These are phyloP conservation scores for Plasmopara muralis DNA, from an alignment of 352 stramenopile genomes.

Conservation along the genomic window DNA sequence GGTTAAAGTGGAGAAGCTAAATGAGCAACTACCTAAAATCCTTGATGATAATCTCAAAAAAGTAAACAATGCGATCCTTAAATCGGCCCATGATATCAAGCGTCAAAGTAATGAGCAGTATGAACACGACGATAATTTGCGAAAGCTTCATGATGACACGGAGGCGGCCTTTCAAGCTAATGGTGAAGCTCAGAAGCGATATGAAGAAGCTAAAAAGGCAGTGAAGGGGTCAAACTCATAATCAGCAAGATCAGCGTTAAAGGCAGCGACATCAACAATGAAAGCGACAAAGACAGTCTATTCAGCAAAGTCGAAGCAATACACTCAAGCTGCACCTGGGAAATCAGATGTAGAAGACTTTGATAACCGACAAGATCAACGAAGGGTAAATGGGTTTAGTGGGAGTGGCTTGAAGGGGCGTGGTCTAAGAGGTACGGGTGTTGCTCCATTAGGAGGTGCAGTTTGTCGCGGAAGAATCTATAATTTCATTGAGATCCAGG, in stretches of 20 bases:
- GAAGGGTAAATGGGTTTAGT: too few species aligned
- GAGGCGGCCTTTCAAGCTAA: slow-evolving; percentile 5
- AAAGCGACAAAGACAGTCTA: too few species aligned
- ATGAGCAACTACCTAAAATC: too few species aligned
- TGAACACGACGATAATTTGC: too few species aligned
- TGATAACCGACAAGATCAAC: background rate
- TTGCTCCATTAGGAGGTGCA: background rate
- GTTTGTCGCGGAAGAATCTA: background rate
- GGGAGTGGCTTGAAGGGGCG: background rate
- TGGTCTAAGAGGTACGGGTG: background rate
- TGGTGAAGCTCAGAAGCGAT: slow-evolving; percentile 9
- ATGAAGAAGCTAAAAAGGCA: slow-evolving; percentile 2
- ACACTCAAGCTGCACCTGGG: background rate
- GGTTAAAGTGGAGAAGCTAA: too few species aligned
- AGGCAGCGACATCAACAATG: slow-evolving; percentile 8
- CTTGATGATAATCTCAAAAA: too few species aligned
- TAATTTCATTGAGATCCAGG: slow-evolving; percentile 1
- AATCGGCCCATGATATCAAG: too few species aligned
- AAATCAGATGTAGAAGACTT: background rate
- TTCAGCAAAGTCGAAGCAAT: background rate
- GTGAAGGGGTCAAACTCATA: background rate
- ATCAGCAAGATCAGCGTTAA: background rate
- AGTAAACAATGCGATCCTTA: too few species aligned
- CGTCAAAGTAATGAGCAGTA: too few species aligned
- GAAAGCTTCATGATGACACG: slow-evolving; percentile 8